Base-by-base conservation (phyloP, 2,329 filamentous ascomycete genomes). In the Xylariaceae sp. region DNA sequence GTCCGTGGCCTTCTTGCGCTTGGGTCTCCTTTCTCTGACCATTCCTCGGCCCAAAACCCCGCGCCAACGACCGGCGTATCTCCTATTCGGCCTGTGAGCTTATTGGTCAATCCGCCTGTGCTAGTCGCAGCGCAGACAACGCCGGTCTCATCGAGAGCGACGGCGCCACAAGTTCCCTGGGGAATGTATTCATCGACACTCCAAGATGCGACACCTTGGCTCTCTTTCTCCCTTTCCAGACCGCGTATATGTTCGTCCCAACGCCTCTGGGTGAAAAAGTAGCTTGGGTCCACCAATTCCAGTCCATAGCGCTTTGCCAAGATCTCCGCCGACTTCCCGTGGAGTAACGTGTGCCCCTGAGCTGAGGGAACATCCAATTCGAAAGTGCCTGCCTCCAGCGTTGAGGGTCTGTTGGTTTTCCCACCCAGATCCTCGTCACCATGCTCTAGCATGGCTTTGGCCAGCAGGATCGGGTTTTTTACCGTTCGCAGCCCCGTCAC, bases 31-130 rank as follows among this genome's bases (percentile, higher is more conserved):
- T 77, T 74, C 58, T 87, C 82, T 6, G 74, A 73, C 90, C 90
- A 96, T 66, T 92, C 84, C 71, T 95, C 92, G 0, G 92, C 90
- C 90, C 91, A 96, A 73, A 92, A 96, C 0, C 92, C 92, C 0
- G 91, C 88, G 0, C 92, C 92, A 0, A 92, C 77, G 0, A 88
- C 88, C 0, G 92, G 91, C 9, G 92, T 96, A 71, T 96, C 92
- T 0, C 92, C 92, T 63, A 96, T 87, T 17, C 92, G 80, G 0
- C 91, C 92, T 0, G 89, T 89, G 57, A 93, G 75, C 76, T 96
- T 96, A 72, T 96, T 96, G 18, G 92, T 96, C 73, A 96, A 72
- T 0, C 92, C 92, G 4, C 92, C 92, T 0, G 84, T 87, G 68
- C 81, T 85, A 2, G 84, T 87, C 0, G 83, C 84, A n/a, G 72